Conservation (phyloP, 2,329 filamentous ascomycete species). For the Trichoderma breve region DNA sequence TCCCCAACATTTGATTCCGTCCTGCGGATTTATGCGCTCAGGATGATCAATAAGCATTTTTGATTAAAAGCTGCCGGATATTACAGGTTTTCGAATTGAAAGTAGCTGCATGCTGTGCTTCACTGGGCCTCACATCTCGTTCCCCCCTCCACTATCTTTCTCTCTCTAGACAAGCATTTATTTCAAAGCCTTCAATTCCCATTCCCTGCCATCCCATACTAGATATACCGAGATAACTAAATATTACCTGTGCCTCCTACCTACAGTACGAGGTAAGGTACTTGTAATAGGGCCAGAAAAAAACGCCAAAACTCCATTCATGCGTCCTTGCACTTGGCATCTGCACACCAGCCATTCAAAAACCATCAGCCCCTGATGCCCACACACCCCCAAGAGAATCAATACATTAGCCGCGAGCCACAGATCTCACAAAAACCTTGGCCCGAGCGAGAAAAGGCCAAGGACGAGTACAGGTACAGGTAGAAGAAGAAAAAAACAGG, state of each 20-base stretch:
- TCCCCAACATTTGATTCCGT: neutral
- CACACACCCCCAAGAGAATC: neutral
- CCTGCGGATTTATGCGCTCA: neutral
- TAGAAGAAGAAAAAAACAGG: neutral
- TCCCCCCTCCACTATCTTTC: neutral
- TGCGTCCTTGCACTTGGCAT: neutral
- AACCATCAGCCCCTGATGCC: neutral
- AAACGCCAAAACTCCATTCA: slow-evolving; percentile 16
- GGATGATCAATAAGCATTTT: neutral
- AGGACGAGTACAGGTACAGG: neutral
- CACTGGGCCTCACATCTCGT: neutral
- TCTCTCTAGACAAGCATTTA: neutral
- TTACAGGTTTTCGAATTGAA: neutral
- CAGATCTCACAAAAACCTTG: neutral
- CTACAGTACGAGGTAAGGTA: neutral
- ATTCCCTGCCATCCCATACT: neutral
- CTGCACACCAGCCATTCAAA: neutral
- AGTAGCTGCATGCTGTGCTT: neutral
- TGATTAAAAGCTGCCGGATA: neutral
- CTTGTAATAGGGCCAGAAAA: neutral
- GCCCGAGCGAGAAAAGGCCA: neutral
- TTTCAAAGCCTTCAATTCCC: neutral
- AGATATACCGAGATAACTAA: neutral
- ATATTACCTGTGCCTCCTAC: neutral
- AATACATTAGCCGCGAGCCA: neutral